Evolutionary conservation across 345 rosid species (phyloP).

Genomic region (Schrenkiella parvula): DNA sequence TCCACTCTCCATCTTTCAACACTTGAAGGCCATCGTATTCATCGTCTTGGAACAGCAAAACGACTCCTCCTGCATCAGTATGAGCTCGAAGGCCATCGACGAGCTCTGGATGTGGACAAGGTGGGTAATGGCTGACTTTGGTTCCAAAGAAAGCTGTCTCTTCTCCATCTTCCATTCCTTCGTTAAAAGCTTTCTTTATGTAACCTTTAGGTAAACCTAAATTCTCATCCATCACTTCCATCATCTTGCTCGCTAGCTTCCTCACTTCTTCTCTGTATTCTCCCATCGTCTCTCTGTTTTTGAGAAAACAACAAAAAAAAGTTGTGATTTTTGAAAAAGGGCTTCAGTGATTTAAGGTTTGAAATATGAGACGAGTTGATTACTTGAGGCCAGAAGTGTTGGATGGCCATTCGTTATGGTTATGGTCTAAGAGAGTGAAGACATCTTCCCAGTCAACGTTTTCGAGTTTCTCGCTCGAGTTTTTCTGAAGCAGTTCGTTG

Average conservation of each 20-base stretch:
- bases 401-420: conserved; percentile 59
- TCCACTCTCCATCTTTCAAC: conserved; percentile 75
- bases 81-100: conserved; percentile 78
- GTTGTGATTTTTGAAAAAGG: not conserved
- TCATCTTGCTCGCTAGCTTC: conserved; percentile 61
- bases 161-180: conserved; percentile 40
- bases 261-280: conserved; percentile 70
- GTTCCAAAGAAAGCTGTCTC: conserved; percentile 67
- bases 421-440: conserved; percentile 51
- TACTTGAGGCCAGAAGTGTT: conserved; percentile 65
- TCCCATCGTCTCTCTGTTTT: conserved; percentile 63
- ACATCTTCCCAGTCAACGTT: conserved; percentile 84
- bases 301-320: not conserved
- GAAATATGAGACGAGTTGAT: not conserved
- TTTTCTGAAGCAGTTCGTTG: conserved; percentile 40
- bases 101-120: conserved; percentile 74
- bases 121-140: conserved; percentile 92
- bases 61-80: conserved; percentile 96
- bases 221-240: conserved; percentile 92
- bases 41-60: conserved; percentile 84
- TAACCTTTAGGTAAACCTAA: conserved; percentile 61
- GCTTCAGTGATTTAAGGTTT: not conserved
- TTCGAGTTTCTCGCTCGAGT: conserved; percentile 48
- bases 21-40: conserved; percentile 76
- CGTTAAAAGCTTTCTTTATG: conserved; percentile 60